A percentile compares a stretch with the other conserved stretches of the same genome.
These are phyloP conservation scores for Coemansia sp. DNA, from an alignment of 192 early-diverging fungal genomes.

Conservation along the genomic window DNA sequence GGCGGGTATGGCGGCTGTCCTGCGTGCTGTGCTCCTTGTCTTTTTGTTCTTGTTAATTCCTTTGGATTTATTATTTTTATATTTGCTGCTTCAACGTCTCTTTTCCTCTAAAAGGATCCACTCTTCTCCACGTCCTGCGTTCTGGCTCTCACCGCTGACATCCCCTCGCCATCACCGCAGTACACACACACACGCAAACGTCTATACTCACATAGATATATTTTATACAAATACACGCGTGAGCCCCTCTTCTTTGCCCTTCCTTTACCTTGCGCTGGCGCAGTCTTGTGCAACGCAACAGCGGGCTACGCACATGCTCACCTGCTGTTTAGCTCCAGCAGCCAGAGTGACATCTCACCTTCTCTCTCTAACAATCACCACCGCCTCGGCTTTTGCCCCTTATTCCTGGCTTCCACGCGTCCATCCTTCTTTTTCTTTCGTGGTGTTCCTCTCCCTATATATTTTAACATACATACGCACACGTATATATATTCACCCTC, in stretches of 20 bases:
- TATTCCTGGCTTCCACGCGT: neutral
- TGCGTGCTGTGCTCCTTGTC: constrained; percentile 3
- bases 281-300: constrained; percentile 15
- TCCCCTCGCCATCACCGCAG: constrained; percentile 2
- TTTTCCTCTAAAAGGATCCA: neutral
- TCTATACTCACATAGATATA: neutral
- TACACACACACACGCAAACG: neutral
- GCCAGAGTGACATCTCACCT: constrained; percentile 42
- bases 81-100: neutral
- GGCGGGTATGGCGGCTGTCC: constrained; percentile 5
- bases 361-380: constrained; percentile 32
- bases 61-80: neutral
- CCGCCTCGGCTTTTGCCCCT: constrained; percentile 4
- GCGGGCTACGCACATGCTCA: constrained; percentile 22
- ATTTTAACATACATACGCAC: constrained; percentile 3
- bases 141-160: neutral
- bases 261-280: neutral
- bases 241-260: neutral
- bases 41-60: neutral
- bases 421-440: constrained; percentile 11
- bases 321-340: constrained; percentile 22
- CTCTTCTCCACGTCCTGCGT: neutral
- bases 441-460: constrained; percentile 2
- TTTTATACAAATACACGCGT: neutral
- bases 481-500: neutral